Evolutionary conservation across 2,329 filamentous ascomycete genomes (phyloP), one percentile per base, ranked within the genome.

Genomic region (Hawksworthiomyces lignivorus): DNA sequence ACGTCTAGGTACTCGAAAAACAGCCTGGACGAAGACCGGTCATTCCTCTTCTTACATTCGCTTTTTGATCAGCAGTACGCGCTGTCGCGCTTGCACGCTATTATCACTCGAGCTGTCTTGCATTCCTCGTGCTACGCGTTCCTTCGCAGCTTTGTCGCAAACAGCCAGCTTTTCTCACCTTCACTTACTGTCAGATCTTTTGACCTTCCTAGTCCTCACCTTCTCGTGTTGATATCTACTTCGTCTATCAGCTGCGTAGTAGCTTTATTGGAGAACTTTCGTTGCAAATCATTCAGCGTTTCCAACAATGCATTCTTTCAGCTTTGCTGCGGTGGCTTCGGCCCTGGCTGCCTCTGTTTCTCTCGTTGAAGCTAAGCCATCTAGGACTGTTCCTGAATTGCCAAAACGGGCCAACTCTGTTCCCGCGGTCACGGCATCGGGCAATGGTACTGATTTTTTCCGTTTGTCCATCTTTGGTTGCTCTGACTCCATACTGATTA

Each of bases 281-380:
- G n/a, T n/a, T n/a, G n/a, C n/a, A n/a, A n/a, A n/a, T n/a, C n/a
- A n/a, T n/a, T n/a, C n/a, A n/a, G n/a, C n/a, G n/a, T n/a, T n/a
- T n/a, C n/a, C n/a, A n/a, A 69, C 40, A 45, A 77, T 77, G 74
- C 73, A 69, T 60, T 62, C 65, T 22, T 59, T 63, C 47, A 52
- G 63, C 52, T 48, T 77, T 45, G 57, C 70, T 39, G 64, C 71
- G 45, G 67, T 63, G 51, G 57, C 69, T 37, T 64, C 69, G 44
- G 67, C 63, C 52, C 58, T 78, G 50, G 68, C 69, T 50, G 66
- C 67, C 52, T n/a, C n/a, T n/a, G 54, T 64, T 47, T 46, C 50
- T 18, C 40, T 54, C 7, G 72, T 64, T 47, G 56, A 58, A 19
- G 72, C 72, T 41, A 62, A 62, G 10, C 74, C 76, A 37, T 76